Percentiles rank a stretch among this genome's conserved stretches.
These are phyloP conservation scores for Xylariaceae sp. DNA, from an alignment of 2,329 filamentous ascomycete genomes.

Conservation along the genomic window DNA sequence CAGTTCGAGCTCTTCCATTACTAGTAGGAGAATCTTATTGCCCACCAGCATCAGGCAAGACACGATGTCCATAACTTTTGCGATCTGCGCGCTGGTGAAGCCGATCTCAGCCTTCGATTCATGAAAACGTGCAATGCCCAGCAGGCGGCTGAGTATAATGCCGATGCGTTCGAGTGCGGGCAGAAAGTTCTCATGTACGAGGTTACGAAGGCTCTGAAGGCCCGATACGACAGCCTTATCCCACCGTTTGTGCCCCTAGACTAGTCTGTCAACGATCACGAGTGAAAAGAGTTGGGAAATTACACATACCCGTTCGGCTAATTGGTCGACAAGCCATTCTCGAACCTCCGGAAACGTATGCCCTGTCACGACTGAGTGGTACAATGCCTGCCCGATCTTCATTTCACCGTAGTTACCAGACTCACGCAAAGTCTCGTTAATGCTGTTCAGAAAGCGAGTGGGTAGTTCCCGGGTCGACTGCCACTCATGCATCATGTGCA, in stretches of 20 bases:
- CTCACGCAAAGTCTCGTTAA: constrained; percentile 74
- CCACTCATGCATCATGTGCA: constrained; percentile 81
- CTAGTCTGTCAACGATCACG: constrained; percentile 8
- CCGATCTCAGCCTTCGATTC: constrained; percentile 67
- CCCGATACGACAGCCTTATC: constrained; percentile 82
- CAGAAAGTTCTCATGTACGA: constrained; percentile 85
- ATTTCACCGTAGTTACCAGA: constrained; percentile 58
- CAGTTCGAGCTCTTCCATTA: constrained; percentile 75
- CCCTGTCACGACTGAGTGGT: constrained; percentile 83
- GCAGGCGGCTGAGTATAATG: constrained; percentile 79
- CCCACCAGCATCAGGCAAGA: constrained; percentile 75
- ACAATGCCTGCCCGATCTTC: constrained; percentile 74
- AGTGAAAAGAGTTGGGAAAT: not conserved
- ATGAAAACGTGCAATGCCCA: constrained; percentile 81
- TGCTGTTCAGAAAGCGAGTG: constrained; percentile 72
- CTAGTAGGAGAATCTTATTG: constrained; percentile 70
- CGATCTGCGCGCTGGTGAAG: constrained; percentile 65
- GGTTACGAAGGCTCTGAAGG: constrained; percentile 73
- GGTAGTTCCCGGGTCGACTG: constrained; percentile 81
- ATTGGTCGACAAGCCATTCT: constrained; percentile 86
- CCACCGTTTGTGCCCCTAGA: constrained; percentile 89
- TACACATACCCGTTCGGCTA: constrained; percentile 71
- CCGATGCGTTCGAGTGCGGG: constrained; percentile 83
- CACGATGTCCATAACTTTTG: constrained; percentile 68
- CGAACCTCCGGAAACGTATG: constrained; percentile 74